Base-by-base conservation (phyloP, 306 rosid species). In the Vigna angularis region DNA sequence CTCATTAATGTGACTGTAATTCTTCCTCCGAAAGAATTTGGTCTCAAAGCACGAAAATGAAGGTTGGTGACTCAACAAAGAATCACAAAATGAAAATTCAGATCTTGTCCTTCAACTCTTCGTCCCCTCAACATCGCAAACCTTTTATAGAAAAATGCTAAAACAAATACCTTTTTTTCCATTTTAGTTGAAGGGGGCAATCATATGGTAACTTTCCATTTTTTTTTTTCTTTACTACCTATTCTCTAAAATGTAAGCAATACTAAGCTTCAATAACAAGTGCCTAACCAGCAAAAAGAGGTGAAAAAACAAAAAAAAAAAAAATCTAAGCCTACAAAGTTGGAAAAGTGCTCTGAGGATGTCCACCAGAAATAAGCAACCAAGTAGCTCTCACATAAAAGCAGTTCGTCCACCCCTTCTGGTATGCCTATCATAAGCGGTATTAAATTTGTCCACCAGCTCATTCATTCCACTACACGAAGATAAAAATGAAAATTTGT, bases 401-500 rank as follows among this genome's bases (percentile, higher is more conserved):
- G 93, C 89, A 56, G 96, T 89, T 22, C 99, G 85, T 57, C 99
- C 98, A 53, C 97, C 98, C 77, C 99, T 88, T 85, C 97, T 89
- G 85, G 86, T 90, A 82, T 91, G 97, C 83, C 99, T 88, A 81
- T 95, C 99, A 16, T 91, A 93, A 11, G 99, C 97, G n/a, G 87
- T 91, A 88, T 85, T 84, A 85, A 90, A 90, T 79, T 93, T 93
- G 90, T 89, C 96, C 44, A 88, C 93, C 78, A 93, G 87, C 26
- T 91, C 91, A 82, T 85, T 88, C 89, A 86, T 81, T 57, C 82
- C 72, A 77, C 87, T 87, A 62, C 83, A 76, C 15, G 34, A 38
- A 82, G 13, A 61, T 14, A 26, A 59, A 26, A 68, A 34, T 11
- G 7, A 7, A 70, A 36, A 65, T 48, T 15, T 32, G n/a, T 76